Conservation (phyloP, 2,329 filamentous ascomycete species). For the Fusarium falciforme region DNA sequence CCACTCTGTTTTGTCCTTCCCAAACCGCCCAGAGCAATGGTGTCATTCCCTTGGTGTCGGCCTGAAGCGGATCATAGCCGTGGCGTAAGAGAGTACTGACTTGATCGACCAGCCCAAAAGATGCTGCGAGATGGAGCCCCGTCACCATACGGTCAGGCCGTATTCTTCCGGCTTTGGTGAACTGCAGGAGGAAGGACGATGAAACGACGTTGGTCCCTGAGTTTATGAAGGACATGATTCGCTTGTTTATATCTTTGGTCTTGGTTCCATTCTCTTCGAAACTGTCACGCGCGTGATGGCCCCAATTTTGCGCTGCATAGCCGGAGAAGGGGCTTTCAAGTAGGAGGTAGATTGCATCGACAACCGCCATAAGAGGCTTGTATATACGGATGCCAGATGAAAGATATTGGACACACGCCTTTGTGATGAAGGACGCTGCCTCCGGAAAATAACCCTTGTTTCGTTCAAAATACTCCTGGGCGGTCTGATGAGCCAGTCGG, state of each 20-base stretch:
- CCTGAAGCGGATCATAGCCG: background rate
- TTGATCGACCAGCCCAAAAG: background rate
- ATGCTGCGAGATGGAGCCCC: background rate
- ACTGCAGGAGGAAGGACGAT: background rate
- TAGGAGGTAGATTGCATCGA: background rate
- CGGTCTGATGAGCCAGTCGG: background rate
- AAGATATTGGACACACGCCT: background rate
- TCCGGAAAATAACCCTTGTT: background rate
- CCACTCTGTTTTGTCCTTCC: too few relatives aligned
- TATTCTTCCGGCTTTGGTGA: background rate
- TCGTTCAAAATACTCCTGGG: background rate
- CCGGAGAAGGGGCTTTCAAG: background rate
- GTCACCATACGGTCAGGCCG: background rate
- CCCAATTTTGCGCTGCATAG: background rate
- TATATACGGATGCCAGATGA: background rate
- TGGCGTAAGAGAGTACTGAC: background rate
- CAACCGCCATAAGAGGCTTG: background rate
- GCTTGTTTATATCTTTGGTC: background rate
- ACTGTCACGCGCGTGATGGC: background rate
- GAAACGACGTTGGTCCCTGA: background rate
- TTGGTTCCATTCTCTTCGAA: background rate
- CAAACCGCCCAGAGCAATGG: too few relatives aligned
- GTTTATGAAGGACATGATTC: background rate
- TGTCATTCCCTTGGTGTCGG: too few relatives aligned
- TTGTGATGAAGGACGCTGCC: background rate